A percentile compares a stretch with the other conserved stretches of the same genome.
Evolutionary conservation across 2,329 filamentous ascomycete genomes (phyloP).

Genomic region (Cytospora piceicola): DNA sequence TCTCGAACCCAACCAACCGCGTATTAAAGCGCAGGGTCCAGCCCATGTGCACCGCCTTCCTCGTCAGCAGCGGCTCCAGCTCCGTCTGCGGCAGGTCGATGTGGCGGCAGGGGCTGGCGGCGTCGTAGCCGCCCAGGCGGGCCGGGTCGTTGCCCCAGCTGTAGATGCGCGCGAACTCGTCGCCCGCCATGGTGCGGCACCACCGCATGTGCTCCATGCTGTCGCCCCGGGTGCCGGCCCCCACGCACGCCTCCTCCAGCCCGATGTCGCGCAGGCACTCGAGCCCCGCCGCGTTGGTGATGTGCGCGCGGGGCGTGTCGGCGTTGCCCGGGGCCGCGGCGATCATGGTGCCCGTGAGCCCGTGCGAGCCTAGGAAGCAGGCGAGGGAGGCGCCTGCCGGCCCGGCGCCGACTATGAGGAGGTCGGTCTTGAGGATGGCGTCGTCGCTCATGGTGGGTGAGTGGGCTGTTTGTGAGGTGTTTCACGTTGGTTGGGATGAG

Average conservation of each 20-base stretch:
- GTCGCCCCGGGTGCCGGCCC: constrained; percentile 43
- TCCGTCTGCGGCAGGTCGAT: constrained; percentile 53
- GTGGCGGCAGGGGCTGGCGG: constrained; percentile 48
- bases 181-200: constrained; percentile 56
- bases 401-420: constrained; percentile 41
- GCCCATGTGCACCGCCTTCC: constrained; percentile 44
- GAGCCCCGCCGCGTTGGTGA: constrained; percentile 62
- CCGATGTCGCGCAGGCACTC: constrained; percentile 59
- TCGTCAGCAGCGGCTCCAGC: constrained; percentile 52
- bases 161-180: constrained; percentile 54
- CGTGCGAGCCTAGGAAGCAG: constrained; percentile 51
- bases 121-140: constrained; percentile 50
- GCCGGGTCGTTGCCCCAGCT: constrained; percentile 56
- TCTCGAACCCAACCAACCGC: constrained; percentile 41
- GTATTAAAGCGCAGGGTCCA: constrained; percentile 50
- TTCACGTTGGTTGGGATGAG: not conserved
- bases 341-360: constrained; percentile 58
- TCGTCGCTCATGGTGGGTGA: constrained; percentile 8
- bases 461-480: not conserved
- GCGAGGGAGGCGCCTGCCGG: constrained; percentile 59
- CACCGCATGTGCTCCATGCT: constrained; percentile 57
- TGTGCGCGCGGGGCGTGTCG: constrained; percentile 62
- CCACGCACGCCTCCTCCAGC: constrained; percentile 47
- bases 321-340: constrained; percentile 53
- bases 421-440: constrained; percentile 29